Percentiles rank a stretch among this genome's conserved stretches.
Conservation (phyloP, 2,329 filamentous ascomycete genomes). For the Fusarium palustre region DNA sequence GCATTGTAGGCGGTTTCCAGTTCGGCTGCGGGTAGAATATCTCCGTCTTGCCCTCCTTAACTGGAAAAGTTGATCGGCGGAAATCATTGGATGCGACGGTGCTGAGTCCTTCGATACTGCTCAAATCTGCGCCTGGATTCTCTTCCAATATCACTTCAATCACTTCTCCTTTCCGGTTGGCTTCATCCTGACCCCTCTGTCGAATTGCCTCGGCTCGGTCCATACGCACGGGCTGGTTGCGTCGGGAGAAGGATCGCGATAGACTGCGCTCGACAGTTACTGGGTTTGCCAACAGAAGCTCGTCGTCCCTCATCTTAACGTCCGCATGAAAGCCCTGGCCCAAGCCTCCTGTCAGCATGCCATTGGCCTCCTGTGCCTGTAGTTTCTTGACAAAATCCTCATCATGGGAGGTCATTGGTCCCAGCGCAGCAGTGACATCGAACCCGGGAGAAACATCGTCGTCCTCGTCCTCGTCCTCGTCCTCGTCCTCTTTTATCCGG, state of each 20-base stretch:
- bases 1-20: slow-evolving; percentile 75
- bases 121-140: slow-evolving; percentile 61
- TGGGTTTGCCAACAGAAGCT: slow-evolving; percentile 58
- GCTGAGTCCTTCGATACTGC: slow-evolving; percentile 61
- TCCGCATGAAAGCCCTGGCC: slow-evolving; percentile 65
- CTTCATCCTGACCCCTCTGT: slow-evolving; percentile 66
- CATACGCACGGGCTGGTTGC: slow-evolving; percentile 41
- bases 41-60: slow-evolving; percentile 55
- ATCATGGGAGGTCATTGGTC: slow-evolving; percentile 60
- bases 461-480: slow-evolving; percentile 50
- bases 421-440: slow-evolving; percentile 60
- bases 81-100: slow-evolving; percentile 47
- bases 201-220: slow-evolving; percentile 58
- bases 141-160: slow-evolving; percentile 67
- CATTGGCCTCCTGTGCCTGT: slow-evolving; percentile 65
- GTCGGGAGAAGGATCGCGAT: slow-evolving; percentile 57
- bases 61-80: slow-evolving; percentile 55
- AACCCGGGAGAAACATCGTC: slow-evolving; percentile 53
- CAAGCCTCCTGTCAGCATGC: slow-evolving; percentile 68
- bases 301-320: slow-evolving; percentile 60
- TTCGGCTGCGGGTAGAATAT: slow-evolving; percentile 72
- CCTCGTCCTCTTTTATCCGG: slow-evolving; percentile 40
- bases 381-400: slow-evolving; percentile 58
- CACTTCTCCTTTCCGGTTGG: slow-evolving; percentile 69
- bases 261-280: slow-evolving; percentile 52